These are phyloP conservation scores for Cytospora piceae DNA, from an alignment of 2,329 filamentous ascomycete genomes.

Conservation along the genomic window DNA sequence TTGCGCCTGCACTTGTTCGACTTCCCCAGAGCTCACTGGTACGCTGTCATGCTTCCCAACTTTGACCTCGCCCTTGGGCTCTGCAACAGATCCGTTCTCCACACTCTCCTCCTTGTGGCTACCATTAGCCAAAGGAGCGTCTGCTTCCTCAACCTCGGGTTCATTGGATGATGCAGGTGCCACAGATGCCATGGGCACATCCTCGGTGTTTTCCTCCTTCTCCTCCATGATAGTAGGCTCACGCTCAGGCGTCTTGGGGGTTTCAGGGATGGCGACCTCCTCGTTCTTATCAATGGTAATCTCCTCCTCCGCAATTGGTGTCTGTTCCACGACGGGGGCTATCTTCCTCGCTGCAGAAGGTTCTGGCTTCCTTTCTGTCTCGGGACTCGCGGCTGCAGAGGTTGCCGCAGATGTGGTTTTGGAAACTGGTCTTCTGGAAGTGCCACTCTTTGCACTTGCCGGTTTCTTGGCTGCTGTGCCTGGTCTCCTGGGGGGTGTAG, in stretches of 20 bases:
- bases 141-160: conserved; percentile 11
- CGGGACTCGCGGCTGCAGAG: conserved; percentile 23
- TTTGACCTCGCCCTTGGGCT: neutral
- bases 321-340: conserved; percentile 33
- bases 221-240: conserved; percentile 19
- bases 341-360: conserved; percentile 31
- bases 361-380: conserved; percentile 28
- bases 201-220: conserved; percentile 7
- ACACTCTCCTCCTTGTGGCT: conserved; percentile 9
- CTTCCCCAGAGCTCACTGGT: neutral
- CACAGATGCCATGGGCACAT: conserved; percentile 8
- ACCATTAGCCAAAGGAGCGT: conserved; percentile 19
- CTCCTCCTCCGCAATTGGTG: conserved; percentile 33
- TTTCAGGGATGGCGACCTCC: neutral
- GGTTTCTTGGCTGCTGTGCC: conserved; percentile 31
- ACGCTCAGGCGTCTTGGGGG: conserved; percentile 22
- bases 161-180: conserved; percentile 15
- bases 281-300: conserved; percentile 25
- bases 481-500: conserved; percentile 53
- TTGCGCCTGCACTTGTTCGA: neutral
- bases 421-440: conserved; percentile 30
- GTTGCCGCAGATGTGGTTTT: conserved; percentile 31
- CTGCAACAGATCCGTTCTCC: neutral
- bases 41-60: neutral
- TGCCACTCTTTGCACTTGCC: conserved; percentile 33